Conservation (phyloP, 2,329 filamentous ascomycete genomes). For the Ophiostoma perfectum region DNA sequence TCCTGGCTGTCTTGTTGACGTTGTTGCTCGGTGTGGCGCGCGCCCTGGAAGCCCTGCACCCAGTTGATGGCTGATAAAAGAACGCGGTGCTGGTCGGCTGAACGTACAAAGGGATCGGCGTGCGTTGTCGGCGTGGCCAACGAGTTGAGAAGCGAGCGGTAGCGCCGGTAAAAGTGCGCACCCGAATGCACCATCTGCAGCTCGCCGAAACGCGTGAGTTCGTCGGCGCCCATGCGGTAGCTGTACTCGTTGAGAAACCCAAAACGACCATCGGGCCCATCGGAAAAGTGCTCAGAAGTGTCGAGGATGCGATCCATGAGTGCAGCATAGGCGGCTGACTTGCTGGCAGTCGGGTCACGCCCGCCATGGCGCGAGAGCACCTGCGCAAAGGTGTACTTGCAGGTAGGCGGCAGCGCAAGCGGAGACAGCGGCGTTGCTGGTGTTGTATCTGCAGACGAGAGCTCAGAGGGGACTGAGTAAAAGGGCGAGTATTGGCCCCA, state of each 20-base stretch:
- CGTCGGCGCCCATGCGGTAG: constrained; percentile 53
- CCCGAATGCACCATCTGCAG: constrained; percentile 70
- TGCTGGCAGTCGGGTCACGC: constrained; percentile 68
- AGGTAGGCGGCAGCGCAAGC: constrained; percentile 56
- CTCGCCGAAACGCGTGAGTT: constrained; percentile 61
- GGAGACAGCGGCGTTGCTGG: no score
- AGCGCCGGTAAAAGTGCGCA: constrained; percentile 67
- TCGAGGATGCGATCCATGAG: constrained; percentile 62
- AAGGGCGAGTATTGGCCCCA: constrained; percentile 91
- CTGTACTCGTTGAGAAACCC: constrained; percentile 66
- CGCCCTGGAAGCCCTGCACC: constrained; percentile 64
- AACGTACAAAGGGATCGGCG: constrained; percentile 47
- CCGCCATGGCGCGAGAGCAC: constrained; percentile 80
- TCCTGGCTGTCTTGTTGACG: constrained; percentile 27
- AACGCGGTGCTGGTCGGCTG: constrained; percentile 40
- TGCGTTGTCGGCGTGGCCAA: background rate
- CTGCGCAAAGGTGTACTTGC: constrained; percentile 72
- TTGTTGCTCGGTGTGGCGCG: constrained; percentile 37
- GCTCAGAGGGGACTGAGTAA: constrained; percentile 62
- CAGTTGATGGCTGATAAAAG: constrained; percentile 64
- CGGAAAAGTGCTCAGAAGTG: constrained; percentile 35
- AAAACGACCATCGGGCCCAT: constrained; percentile 57
- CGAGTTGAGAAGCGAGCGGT: constrained; percentile 49
- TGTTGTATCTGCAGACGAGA: background rate
- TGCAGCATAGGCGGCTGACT: constrained; percentile 57